phyloP scores from a whole-genome alignment of 2,329 filamentous ascomycete species.

The Colletotrichum viniferum region DNA sequence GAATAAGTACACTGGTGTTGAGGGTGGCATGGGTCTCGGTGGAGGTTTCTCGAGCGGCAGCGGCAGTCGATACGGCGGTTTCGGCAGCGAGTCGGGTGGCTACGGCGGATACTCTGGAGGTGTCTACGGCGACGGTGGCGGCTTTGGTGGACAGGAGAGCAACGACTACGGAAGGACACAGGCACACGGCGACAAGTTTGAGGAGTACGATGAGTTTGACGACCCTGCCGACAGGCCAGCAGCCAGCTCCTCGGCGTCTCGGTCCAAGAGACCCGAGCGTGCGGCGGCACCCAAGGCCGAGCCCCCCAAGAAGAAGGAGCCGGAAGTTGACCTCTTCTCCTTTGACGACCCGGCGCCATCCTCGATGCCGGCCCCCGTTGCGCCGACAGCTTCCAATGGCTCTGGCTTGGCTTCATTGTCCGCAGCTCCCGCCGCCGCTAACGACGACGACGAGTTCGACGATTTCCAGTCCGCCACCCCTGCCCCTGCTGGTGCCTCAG shows the following conservation, averaged over 20 bases:
- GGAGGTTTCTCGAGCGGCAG: slow-evolving; percentile 57
- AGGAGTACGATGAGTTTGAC: slow-evolving; percentile 97
- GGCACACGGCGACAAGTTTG: slow-evolving; percentile 76
- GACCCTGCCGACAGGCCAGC: slow-evolving; percentile 62
- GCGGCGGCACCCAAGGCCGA: slow-evolving; percentile 67
- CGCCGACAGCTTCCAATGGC: slow-evolving; percentile 49
- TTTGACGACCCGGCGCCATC: slow-evolving; percentile 78
- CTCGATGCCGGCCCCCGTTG: slow-evolving; percentile 44
- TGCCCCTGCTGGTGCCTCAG: slow-evolving; percentile 57
- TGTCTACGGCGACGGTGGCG: slow-evolving; percentile 95
- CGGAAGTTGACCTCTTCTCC: slow-evolving; percentile 90
- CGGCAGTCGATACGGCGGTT: slow-evolving; percentile 79
- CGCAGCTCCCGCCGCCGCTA: slow-evolving; percentile 34
- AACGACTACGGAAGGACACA: slow-evolving; percentile 52
- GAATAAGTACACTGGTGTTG: slow-evolving; percentile 94
- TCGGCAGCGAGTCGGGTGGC: slow-evolving; percentile 83
- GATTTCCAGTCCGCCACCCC: slow-evolving; percentile 85
- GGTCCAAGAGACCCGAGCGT: slow-evolving; percentile 52
- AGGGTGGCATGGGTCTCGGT: slow-evolving; percentile 74
- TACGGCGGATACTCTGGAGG: slow-evolving; percentile 69
- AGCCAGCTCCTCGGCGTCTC: slow-evolving; percentile 52
- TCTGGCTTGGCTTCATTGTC: slow-evolving; percentile 53
- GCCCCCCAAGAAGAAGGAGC: slow-evolving; percentile 79
- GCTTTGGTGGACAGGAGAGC: slow-evolving; percentile 79
- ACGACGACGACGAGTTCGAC: slow-evolving; percentile 84